These are phyloP conservation scores for Xylaria sp. DNA, from an alignment of 495 filamentous ascomycete species.

Conservation along the genomic window DNA sequence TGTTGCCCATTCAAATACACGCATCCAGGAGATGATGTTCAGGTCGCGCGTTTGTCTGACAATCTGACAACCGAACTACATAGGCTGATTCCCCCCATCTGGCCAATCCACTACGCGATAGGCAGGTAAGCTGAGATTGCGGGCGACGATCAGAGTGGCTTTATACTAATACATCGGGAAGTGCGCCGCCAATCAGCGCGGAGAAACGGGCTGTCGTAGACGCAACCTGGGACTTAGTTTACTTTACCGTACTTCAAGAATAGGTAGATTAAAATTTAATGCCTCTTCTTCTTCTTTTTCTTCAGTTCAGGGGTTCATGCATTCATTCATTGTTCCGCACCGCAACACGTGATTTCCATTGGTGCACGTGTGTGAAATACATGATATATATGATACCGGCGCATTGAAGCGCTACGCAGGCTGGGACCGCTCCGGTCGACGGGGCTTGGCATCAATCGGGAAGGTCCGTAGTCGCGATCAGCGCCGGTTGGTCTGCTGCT, in stretches of 20 bases:
- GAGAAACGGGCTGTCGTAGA: constrained; percentile 11
- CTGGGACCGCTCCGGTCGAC: constrained; percentile 9
- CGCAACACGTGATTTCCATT: neutral
- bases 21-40: too few relatives aligned
- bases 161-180: neutral
- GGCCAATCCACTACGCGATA: constrained; percentile 16
- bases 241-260: neutral
- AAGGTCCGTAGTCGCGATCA: constrained; percentile 23
- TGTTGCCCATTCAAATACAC: neutral
- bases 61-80: neutral
- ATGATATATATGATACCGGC: neutral
- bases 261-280: neutral
- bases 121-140: constrained; percentile 3
- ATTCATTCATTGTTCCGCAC: neutral
- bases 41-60: neutral
- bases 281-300: neutral
- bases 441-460: constrained; percentile 21
- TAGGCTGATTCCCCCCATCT: neutral
- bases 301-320: neutral
- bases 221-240: constrained; percentile 10
- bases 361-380: neutral
- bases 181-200: constrained; percentile 7
- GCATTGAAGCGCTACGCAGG: neutral
- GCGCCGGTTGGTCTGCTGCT: constrained; percentile 8
- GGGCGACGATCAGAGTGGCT: constrained; percentile 15